Percentiles rank a stretch among this genome's conserved stretches.
Evolutionary conservation across 2,329 filamentous ascomycete species (phyloP).

Genomic region (Graphilbum ipis-grandicollis): DNA sequence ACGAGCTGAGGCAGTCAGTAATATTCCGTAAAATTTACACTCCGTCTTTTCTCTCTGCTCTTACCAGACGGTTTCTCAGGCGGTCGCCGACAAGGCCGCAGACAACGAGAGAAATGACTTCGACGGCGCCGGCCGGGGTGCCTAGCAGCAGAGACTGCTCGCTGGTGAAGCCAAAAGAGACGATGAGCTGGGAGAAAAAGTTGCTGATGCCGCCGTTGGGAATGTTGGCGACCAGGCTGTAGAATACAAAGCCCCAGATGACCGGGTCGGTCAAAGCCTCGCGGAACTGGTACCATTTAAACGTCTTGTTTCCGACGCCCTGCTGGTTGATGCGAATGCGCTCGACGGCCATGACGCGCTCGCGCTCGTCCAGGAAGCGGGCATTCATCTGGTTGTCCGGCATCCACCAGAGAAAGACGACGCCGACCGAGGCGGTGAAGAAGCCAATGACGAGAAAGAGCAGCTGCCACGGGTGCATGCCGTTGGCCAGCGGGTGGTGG

Average conservation of each 20-base stretch:
- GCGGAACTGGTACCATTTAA: conserved; percentile 42
- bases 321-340: conserved; percentile 48
- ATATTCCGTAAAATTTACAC: no score
- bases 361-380: conserved; percentile 34
- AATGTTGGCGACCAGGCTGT: conserved; percentile 16
- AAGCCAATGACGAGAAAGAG: conserved; percentile 36
- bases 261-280: conserved; percentile 20
- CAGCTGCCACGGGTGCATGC: conserved; percentile 46
- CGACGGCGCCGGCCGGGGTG: conserved; percentile 46
- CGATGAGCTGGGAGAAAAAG: conserved; percentile 24
- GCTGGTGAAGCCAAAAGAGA: conserved; percentile 44
- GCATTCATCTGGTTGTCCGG: conserved; percentile 23
- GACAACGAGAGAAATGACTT: conserved; percentile 18
- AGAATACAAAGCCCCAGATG: conserved; percentile 19
- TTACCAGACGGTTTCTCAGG: conserved; percentile 33
- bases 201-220: conserved; percentile 19
- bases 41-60: no score
- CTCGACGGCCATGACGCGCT: conserved; percentile 32
- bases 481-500: conserved; percentile 13
- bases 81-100: conserved; percentile 34
- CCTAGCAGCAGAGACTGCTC: conserved; percentile 48
- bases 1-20: conserved; percentile 27
- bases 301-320: conserved; percentile 51
- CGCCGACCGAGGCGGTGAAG: conserved; percentile 29
- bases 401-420: conserved; percentile 30